Evolutionary conservation across 768 basidiomycete species (phyloP), one percentile per base, ranked within the genome.

Genomic region (Tricholoma sp.): DNA sequence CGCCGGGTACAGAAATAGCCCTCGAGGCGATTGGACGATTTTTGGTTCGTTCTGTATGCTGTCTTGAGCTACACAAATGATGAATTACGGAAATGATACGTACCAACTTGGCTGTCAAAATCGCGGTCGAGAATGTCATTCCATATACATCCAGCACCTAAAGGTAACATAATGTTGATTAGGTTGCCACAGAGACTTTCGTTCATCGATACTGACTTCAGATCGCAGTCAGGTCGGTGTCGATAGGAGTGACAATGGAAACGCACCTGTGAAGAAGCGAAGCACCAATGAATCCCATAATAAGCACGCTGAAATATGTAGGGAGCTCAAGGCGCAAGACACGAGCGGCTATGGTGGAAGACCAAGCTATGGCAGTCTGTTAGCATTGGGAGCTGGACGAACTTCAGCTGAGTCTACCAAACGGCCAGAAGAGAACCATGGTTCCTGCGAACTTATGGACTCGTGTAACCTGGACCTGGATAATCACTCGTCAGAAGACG

Each of bases 71-170:
- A 24, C 24, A 24, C 24, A 24, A 24, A 24, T 2, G 2, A 24
- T 4, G 24, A 24, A 24, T 24, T 24, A 24, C 24, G 24, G 24
- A 24, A n/a, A n/a, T 18, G 6, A 3, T 13, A 59, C 72, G 53
- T 52, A 70, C 73, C 74, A 50, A 75, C 74, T 66, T 66, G 65
- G 7, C 62, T 60, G 53, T 75, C 74, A 52, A 73, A 62, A 7
- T 67, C 57, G n/a, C 65, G 61, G 54, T 70, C 68, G 8, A 65
- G 49, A 20, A 66, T 68, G 41, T 68, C 65, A 44, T 68, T 68
- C 63, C 63, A 66, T 10, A 64, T 61, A 52, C 65, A 64, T 10
- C 59, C 65, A 45, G 59, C 63, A 18, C 62, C 60, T 63, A 17
- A 24, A 12, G 34, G 15, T 29, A 37, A 42, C 29, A 39, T 5